Evolutionary conservation across 164 flowering plant species (phyloP), one percentile per base, ranked within the genome.

Genomic region (Pachysandra terminalis): DNA sequence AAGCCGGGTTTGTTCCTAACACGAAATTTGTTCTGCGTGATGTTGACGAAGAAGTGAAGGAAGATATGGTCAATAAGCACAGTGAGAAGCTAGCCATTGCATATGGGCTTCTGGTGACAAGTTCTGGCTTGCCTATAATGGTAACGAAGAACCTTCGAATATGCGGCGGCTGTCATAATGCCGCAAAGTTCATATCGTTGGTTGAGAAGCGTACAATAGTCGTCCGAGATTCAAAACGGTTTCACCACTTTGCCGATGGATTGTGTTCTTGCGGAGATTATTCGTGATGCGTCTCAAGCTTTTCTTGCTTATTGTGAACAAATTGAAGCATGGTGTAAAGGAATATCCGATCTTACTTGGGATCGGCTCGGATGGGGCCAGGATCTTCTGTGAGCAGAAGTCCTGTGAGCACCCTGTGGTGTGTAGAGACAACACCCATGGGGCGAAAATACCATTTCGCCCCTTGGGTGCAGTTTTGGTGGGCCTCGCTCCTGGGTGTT

Each of bases 71-170:
- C 72, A 74, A 61, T 49, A 61, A 76, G 65, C 83, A 80, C 68
- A 76, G 83, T 61, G 83, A 82, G 76, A 82, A 80, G 77, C 58
- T 80, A 28, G 85, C 83, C 27, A 80, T 78, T 67, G 80, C 83
- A 37, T 80, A 75, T 59, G 84, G 86, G 35, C 76, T 80, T 64
- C 65, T 77, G 69, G 80, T 77, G 49, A 75, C 48, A 19, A 17
- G 54, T 51, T 10, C 68, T n/a, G 65, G 66, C 25, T 28, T 49
- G 70, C 78, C 83, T 6, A 51, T 82, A 48, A 57, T 78, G 22
- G 71, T 83, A 23, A 83, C 75, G 0, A 80, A 83, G 72, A 83
- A 81, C 68, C 85, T 80, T 17, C 68, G 82, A 24, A 80, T 82
- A 32, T 82, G 82, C 48, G 81, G 83, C 6, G 85, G 80, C 37